These are phyloP conservation scores for Sisymbrium altissimum DNA, from an alignment of 345 rosid genomes.

Conservation along the genomic window DNA sequence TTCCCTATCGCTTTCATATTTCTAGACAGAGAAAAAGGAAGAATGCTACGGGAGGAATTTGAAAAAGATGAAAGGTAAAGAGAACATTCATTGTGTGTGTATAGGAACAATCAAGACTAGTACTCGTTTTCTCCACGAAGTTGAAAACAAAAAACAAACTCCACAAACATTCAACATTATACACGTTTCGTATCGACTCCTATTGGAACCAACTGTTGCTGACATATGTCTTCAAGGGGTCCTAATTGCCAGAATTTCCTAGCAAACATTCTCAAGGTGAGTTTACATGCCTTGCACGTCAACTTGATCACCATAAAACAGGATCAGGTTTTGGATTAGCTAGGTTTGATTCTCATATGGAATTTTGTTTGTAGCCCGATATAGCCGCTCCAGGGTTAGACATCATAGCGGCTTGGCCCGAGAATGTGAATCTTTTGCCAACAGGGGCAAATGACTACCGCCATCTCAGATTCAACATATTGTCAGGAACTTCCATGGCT, in stretches of 20 bases:
- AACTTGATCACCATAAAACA: neutral
- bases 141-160: neutral
- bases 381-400: constrained; percentile 29
- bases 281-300: neutral
- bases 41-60: neutral
- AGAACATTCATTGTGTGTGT: neutral
- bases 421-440: neutral
- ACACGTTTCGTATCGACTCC: neutral
- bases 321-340: too few species aligned
- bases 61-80: neutral
- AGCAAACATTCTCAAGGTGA: constrained; percentile 27
- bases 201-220: constrained; percentile 5
- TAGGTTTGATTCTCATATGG: neutral
- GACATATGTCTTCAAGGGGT: constrained; percentile 10
- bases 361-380: constrained; percentile 15
- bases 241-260: constrained; percentile 7
- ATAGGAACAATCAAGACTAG: neutral
- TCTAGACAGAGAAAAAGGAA: neutral
- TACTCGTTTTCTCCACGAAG: neutral
- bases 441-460: constrained; percentile 24
- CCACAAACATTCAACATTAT: too few species aligned
- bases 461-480: constrained; percentile 33
- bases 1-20: constrained; percentile 17
- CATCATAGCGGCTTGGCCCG: constrained; percentile 32
- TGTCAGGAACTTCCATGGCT: constrained; percentile 59